phyloP scores from a whole-genome alignment of 75 land plant species.

The Sequoia sempervirens region DNA sequence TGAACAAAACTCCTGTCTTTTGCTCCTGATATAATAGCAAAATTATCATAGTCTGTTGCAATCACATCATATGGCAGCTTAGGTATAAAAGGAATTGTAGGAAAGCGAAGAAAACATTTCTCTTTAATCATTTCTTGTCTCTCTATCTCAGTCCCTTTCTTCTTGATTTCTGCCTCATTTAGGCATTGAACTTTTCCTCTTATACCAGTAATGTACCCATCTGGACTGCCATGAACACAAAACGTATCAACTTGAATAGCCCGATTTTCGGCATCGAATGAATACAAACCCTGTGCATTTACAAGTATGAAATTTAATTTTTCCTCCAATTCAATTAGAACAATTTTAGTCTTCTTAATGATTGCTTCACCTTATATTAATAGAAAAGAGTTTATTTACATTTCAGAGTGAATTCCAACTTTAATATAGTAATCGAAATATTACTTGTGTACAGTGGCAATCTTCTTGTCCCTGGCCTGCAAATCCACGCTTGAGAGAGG shows the following conservation, averaged over 20 bases:
- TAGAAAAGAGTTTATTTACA: background rate
- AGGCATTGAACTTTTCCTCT: constrained; percentile 89
- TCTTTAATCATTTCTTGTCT: constrained; percentile 67
- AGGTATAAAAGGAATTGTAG: constrained; percentile 89
- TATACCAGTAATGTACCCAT: constrained; percentile 91
- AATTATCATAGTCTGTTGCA: constrained; percentile 91
- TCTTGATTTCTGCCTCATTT: constrained; percentile 52
- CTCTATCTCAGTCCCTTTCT: constrained; percentile 56
- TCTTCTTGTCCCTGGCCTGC: constrained; percentile 97
- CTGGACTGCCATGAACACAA: constrained; percentile 92
- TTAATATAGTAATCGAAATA: constrained; percentile 1
- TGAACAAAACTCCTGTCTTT: constrained; percentile 87
- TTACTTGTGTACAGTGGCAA: constrained; percentile 97
- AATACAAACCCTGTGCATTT: constrained; percentile 72
- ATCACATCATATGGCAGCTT: constrained; percentile 94
- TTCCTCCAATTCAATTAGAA: background rate
- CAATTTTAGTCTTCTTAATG: background rate
- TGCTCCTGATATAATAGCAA: constrained; percentile 90
- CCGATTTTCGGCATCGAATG: constrained; percentile 50
- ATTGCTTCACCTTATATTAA: background rate
- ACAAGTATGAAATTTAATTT: constrained; percentile 5
- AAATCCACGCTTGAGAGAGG: constrained; percentile 93
- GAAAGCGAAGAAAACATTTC: constrained; percentile 90
- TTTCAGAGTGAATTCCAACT: background rate
- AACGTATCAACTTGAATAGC: constrained; percentile 92